These are phyloP conservation scores for Neurospora sp. DNA, from an alignment of 495 filamentous ascomycete species.

Conservation along the genomic window DNA sequence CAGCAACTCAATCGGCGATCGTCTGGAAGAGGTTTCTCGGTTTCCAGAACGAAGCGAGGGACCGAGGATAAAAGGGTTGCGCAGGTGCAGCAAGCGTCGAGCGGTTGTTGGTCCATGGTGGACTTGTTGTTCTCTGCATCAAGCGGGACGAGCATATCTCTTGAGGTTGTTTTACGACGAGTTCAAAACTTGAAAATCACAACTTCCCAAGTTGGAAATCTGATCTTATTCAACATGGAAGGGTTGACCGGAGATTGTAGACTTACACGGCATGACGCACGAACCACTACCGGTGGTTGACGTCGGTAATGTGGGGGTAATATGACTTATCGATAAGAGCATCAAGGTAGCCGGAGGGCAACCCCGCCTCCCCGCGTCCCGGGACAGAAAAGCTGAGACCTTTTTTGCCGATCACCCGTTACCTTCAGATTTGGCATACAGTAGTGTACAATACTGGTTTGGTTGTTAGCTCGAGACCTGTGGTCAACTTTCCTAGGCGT, in stretches of 20 bases:
- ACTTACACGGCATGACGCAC: not conserved
- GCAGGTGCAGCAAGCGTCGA: constrained; percentile 56
- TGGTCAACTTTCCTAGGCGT: too few species aligned
- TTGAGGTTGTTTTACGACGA: not conserved
- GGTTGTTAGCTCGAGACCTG: too few species aligned
- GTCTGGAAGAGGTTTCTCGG: constrained; percentile 43
- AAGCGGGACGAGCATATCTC: not conserved
- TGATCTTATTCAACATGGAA: not conserved
- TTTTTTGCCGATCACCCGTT: too few species aligned
- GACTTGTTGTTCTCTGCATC: not conserved
- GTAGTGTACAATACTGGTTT: too few species aligned
- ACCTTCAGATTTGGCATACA: too few species aligned
- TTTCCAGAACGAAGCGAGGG: constrained; percentile 29
- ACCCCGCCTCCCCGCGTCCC: not conserved
- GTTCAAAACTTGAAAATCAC: not conserved
- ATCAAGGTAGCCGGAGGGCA: not conserved
- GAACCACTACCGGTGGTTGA: not conserved
- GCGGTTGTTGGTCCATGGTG: constrained; percentile 1
- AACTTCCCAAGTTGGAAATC: not conserved
- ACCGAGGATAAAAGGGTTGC: constrained; percentile 44
- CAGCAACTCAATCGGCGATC: constrained; percentile 54
- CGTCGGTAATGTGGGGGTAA: not conserved
- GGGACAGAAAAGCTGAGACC: too few species aligned
- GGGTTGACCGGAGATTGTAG: not conserved
- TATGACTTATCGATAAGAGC: not conserved